Evolutionary conservation across 805 yeast genomes (phyloP).

Genomic region (Kluyveromyces siamensis): DNA sequence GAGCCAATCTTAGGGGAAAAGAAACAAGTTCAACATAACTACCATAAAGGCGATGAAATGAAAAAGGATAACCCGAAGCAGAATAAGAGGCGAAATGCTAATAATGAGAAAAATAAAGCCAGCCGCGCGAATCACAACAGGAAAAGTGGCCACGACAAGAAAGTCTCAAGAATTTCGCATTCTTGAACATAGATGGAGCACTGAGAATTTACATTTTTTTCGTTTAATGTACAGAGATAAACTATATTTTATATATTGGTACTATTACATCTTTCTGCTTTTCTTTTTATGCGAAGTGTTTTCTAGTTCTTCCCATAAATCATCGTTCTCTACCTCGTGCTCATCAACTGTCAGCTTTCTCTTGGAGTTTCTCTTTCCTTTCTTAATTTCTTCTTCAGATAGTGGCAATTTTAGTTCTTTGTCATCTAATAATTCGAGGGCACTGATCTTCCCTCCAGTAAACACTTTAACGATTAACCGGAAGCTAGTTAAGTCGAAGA

Average conservation of each 20-base stretch:
- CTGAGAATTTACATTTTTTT: too few species aligned
- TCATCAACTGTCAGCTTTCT: slow-evolving; percentile 28
- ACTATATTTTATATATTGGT: background rate
- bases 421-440: slow-evolving; percentile 22
- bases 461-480: slow-evolving; percentile 60
- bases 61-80: background rate
- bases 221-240: background rate
- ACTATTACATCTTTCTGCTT: background rate
- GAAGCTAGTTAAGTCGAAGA: slow-evolving; percentile 54
- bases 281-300: slow-evolving; percentile 10
- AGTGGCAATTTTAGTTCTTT: slow-evolving; percentile 30
- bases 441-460: slow-evolving; percentile 56
- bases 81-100: slow-evolving; percentile 31
- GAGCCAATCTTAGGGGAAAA: slow-evolving; percentile 6
- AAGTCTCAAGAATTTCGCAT: slow-evolving; percentile 25
- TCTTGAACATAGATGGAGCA: background rate
- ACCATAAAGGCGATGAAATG: background rate
- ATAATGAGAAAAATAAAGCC: slow-evolving; percentile 49
- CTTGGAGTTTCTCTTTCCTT: slow-evolving; percentile 30
- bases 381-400: slow-evolving; percentile 15
- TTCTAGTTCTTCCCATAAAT: slow-evolving; percentile 24
- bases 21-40: background rate
- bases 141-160: slow-evolving; percentile 52
- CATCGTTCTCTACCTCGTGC: slow-evolving; percentile 28
- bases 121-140: slow-evolving; percentile 56